Conservation (phyloP, 768 basidiomycete species). For the Galerina marginata region DNA sequence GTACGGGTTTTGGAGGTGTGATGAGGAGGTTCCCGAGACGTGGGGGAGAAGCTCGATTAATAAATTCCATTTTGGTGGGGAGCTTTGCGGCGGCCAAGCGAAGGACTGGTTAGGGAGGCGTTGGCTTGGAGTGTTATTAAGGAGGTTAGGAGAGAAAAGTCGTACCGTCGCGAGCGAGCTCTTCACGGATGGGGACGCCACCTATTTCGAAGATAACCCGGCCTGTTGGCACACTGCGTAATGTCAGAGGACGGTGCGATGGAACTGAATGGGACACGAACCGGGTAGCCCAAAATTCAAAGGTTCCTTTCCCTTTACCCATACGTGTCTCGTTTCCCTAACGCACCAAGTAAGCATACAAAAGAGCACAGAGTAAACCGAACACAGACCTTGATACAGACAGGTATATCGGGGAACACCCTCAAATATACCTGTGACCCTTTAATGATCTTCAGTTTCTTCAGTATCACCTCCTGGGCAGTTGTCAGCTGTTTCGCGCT, state of each 20-base stretch:
- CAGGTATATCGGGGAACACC: constrained; percentile 96
- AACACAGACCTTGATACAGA: constrained; percentile 86
- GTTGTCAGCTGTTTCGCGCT: constrained; percentile 90
- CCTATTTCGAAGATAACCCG: constrained; percentile 95
- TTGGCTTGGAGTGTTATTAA: constrained; percentile 1
- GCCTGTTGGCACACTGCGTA: constrained; percentile 77
- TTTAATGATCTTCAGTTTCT: constrained; percentile 89
- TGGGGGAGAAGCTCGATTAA: constrained; percentile 68
- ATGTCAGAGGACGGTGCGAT: background rate
- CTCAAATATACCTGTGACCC: constrained; percentile 86
- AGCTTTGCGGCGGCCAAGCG: constrained; percentile 88
- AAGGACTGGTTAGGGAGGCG: constrained; percentile 62
- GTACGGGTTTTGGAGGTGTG: constrained; percentile 36
- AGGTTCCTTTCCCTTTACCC: constrained; percentile 99
- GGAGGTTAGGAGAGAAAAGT: constrained; percentile 1
- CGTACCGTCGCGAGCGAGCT: constrained; percentile 90
- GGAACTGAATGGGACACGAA: constrained; percentile 36
- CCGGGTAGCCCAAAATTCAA: constrained; percentile 97
- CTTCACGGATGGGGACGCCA: constrained; percentile 86
- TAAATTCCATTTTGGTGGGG: constrained; percentile 88
- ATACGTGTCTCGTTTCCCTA: constrained; percentile 98
- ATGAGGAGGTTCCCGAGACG: constrained; percentile 74
- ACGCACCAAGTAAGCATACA: background rate
- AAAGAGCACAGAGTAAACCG: background rate
- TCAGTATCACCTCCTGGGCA: constrained; percentile 86